Percentiles rank a stretch among this genome's conserved stretches.
phyloP scores from a whole-genome alignment of 208 protist species.

The Trypanosoma scelopori region DNA sequence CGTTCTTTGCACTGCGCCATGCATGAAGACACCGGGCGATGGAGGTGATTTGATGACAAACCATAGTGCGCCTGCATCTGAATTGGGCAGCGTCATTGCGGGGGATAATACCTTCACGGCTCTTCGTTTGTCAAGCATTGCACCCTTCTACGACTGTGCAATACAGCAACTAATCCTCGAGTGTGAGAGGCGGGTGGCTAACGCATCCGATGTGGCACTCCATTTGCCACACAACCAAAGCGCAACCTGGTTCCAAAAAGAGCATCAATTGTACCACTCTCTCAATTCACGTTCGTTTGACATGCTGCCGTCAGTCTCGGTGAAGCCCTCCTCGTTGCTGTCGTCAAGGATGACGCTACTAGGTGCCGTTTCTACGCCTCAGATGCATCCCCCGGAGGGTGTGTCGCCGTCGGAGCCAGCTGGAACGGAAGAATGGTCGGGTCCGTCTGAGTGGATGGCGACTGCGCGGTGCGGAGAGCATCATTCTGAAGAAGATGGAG shows the following conservation, averaged over 20 bases:
- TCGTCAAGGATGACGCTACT: neutral
- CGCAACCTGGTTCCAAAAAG: neutral
- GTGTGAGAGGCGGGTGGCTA: constrained; percentile 67
- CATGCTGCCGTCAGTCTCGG: neutral
- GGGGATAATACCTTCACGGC: neutral
- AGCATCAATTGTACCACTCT: neutral
- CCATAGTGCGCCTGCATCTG: neutral
- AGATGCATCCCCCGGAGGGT: neutral
- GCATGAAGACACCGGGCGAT: constrained; percentile 3
- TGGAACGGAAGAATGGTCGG: neutral
- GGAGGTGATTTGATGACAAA: neutral
- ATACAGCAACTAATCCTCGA: constrained; percentile 73
- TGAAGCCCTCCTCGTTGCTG: neutral
- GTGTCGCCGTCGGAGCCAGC: neutral
- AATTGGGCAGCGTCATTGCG: neutral
- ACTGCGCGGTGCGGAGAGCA: neutral
- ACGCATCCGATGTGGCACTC: constrained; percentile 30
- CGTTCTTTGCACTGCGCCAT: neutral
- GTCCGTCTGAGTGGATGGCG: neutral
- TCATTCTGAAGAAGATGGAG: neutral
- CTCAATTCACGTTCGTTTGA: constrained; percentile 20
- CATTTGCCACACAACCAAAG: neutral
- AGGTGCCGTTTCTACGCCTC: neutral
- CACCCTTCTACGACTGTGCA: constrained; percentile 68
- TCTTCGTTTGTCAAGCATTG: constrained; percentile 35